Base-by-base conservation (phyloP, 2,329 filamentous ascomycete species). In the Calonectria ilicicola region DNA sequence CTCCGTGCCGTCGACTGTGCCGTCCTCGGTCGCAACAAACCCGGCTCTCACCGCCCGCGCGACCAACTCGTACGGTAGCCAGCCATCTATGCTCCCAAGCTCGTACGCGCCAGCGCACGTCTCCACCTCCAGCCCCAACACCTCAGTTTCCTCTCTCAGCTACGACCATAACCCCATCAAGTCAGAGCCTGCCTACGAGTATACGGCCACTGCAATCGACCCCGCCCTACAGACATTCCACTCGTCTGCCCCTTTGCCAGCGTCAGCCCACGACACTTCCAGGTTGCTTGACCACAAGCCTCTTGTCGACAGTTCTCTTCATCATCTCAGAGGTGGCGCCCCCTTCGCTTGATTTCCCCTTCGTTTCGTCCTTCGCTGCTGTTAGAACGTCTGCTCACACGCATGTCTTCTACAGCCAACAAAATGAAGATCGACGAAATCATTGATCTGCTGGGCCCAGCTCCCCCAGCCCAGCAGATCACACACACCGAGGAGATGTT, bases 391-490 rank as follows among this genome's bases (percentile, higher is more conserved):
- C 78, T 80, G 74, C 79, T 83, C 78, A 80, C 78, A 80, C 78
- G 75, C 77, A 74, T 75, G 75, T 78, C 73, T 76, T 76, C 74
- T 75, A 74, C 76, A 83, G 81, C 81, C 74, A 81, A 80, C 65
- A 92, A 89, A 81, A 92, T 95, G 84, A 91, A 90, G 80, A 91
- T 97, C 80, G 90, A 93, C 82, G 93, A 96, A 78, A 91, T 97
- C 49, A 91, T 96, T 78, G 84, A 85, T 73, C 82, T 87, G 76
- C 88, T 93, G 73, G 91, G 91, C 77, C 88, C 90, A 66, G 83
- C 91, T 64, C 89, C 91, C 51, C 89, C 91, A 3, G 86, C 89
- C 26, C 87, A 90, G 72, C 82, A 84, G 75, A 87, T 89, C 32
- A 87, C 89, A 70, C 87, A 86, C 79, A 83, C 86, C 81, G 83